A percentile compares a stretch with the other conserved stretches of the same genome.
phyloP scores from a whole-genome alignment of 1,284 basidiomycete genomes.

The Sanghuangporus sanghuang region DNA sequence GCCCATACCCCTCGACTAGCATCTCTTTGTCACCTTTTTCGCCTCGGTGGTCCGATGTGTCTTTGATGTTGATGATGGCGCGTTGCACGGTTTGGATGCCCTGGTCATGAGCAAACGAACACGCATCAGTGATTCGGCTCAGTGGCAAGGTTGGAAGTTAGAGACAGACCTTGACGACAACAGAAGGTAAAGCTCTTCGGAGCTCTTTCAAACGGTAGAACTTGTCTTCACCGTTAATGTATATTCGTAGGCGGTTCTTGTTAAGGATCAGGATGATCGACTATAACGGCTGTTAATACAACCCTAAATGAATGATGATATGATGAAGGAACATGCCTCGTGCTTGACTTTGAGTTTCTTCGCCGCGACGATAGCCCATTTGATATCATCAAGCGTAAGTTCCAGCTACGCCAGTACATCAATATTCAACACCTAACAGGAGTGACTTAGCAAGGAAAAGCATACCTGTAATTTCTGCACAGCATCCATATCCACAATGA shows the following conservation, averaged over 20 bases:
- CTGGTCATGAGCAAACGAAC: constrained; percentile 30
- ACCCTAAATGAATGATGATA: not conserved
- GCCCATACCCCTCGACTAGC: constrained; percentile 95
- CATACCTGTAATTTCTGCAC: constrained; percentile 85
- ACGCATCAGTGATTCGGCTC: not conserved
- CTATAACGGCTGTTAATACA: constrained; percentile 30
- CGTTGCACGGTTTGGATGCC: constrained; percentile 83
- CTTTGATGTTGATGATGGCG: constrained; percentile 90
- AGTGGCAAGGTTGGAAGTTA: not conserved
- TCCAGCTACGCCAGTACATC: constrained; percentile 58
- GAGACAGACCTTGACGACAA: constrained; percentile 77
- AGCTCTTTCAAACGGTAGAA: constrained; percentile 86
- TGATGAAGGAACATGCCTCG: constrained; percentile 43
- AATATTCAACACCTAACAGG: not conserved
- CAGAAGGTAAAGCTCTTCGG: constrained; percentile 73
- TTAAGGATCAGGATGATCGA: constrained; percentile 70
- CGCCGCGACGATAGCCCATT: constrained; percentile 82
- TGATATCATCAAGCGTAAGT: constrained; percentile 89
- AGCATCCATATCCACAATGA: constrained; percentile 89
- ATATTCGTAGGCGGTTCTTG: constrained; percentile 82
- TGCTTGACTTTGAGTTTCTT: constrained; percentile 94
- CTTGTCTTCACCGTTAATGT: constrained; percentile 80
- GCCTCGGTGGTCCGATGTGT: constrained; percentile 69
- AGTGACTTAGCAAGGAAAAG: constrained; percentile 11
- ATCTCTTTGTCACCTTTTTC: constrained; percentile 84